Percentiles rank a stretch among this genome's conserved stretches.
phyloP scores from a whole-genome alignment of 306 rosid genomes.

The Mimosa bimucronata region DNA sequence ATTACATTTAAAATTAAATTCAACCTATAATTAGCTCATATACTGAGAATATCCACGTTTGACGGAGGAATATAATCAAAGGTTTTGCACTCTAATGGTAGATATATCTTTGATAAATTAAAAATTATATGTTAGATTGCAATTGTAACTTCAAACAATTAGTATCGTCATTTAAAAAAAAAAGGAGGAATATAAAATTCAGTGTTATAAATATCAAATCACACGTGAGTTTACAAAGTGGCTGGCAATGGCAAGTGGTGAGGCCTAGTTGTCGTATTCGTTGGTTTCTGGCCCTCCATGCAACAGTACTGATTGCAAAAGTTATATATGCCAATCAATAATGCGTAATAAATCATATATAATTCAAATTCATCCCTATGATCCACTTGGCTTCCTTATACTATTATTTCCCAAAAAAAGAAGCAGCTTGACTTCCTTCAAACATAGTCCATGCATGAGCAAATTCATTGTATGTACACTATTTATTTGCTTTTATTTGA shows the following conservation, averaged over 20 bases:
- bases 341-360: neutral
- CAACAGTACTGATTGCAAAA: neutral
- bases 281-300: neutral
- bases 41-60: no score
- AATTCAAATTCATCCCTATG: neutral
- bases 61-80: no score
- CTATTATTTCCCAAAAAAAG: neutral
- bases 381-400: slow-evolving; percentile 7
- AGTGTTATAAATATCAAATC: neutral
- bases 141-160: no score
- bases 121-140: no score
- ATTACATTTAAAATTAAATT: no score
- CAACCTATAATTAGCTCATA: no score
- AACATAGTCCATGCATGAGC: neutral
- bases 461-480: neutral
- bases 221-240: slow-evolving; percentile 2
- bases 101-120: no score
- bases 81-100: no score
- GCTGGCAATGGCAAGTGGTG: neutral
- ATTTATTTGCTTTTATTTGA: neutral
- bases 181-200: no score
- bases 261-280: neutral
- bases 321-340: neutral
- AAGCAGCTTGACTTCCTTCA: neutral
- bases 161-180: no score